Evolutionary conservation across 352 stramenopile genomes (phyloP), one percentile per base, ranked within the genome.

Genomic region (Plasmopara viticola): DNA sequence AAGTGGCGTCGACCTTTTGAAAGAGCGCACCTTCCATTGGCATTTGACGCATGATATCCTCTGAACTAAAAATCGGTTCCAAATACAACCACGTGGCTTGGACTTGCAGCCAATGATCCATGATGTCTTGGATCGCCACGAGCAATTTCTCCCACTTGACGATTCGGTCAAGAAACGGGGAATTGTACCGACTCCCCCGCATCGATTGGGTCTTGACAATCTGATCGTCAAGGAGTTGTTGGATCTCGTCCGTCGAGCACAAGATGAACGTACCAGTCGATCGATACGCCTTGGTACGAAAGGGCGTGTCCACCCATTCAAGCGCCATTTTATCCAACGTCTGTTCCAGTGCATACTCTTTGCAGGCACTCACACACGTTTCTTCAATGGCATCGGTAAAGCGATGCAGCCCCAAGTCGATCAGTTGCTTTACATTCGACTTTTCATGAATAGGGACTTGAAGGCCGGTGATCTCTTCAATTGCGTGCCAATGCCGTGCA

Each of bases 161-260:
- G 37, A 96, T 94, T 10, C 85, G 68, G 40, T 91, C 72, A 51
- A 97, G 78, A 62, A 97, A 96, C 7, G 90, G 86, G 31, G 95
- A 90, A 62, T 97, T 97, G 64, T 96, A 97, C 2, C 87, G 84
- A 51, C 78, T 95, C 2, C 91, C 90, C 28, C 88, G 80, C 90
- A 98, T 97, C 14, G 91, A 97, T 67, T 98, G 90, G 0, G 89
- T 97, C 69, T 97, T 97, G 20, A 98, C 88, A 39, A 97, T 96
- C 66, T 97, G 92, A 61, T 98, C 92, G 47, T 97, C 88, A 15
- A 97, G 88, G 53, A 97, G 87, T 51, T 94, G 81, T 51, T 97
- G 85, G 59, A 98, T 95, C 46, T 97, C 91, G 51, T 96, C 86
- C 0, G 78, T 89, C 4, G 70, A 78, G 30, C 77, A 90, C 45